A percentile compares a stretch with the other conserved stretches of the same genome.
phyloP scores from a whole-genome alignment of 345 rosid species.

The Microcos paniculata region DNA sequence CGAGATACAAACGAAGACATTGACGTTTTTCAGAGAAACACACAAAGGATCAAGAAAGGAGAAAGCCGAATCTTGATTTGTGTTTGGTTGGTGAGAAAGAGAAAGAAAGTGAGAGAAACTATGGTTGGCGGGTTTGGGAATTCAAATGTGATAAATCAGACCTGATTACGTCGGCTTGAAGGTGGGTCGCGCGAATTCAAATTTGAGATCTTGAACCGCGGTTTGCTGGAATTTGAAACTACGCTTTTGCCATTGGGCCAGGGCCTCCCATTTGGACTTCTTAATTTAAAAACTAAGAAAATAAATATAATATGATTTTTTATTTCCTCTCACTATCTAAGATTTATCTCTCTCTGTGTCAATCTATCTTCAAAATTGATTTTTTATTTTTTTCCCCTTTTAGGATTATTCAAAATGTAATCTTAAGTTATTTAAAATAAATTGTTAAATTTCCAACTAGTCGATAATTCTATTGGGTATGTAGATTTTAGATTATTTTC shows the following conservation, averaged over 20 bases:
- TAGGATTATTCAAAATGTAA: too few relatives aligned
- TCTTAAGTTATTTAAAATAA: too few relatives aligned
- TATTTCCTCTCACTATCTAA: too few relatives aligned
- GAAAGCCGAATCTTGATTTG: not conserved
- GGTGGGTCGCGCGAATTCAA: conserved; percentile 19
- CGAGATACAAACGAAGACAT: conserved; percentile 29
- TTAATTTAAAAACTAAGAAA: not conserved
- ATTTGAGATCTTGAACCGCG: conserved; percentile 13
- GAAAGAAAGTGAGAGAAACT: not conserved
- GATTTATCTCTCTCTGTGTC: too few relatives aligned
- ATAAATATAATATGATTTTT: too few relatives aligned
- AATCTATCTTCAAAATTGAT: too few relatives aligned
- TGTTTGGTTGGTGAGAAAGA: conserved; percentile 7
- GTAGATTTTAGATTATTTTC: too few relatives aligned
- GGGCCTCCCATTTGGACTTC: not conserved
- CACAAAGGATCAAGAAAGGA: not conserved
- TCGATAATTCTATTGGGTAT: too few relatives aligned
- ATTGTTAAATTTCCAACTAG: too few relatives aligned
- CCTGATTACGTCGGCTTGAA: not conserved
- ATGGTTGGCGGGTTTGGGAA: conserved; percentile 31
- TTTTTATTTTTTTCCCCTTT: too few relatives aligned
- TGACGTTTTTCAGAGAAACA: not conserved
- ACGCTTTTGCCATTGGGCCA: not conserved
- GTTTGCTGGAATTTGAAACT: not conserved
- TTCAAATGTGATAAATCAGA: conserved; percentile 34